These are phyloP conservation scores for Malassezia japonica DNA, from an alignment of 1,284 basidiomycete genomes.

Conservation along the genomic window DNA sequence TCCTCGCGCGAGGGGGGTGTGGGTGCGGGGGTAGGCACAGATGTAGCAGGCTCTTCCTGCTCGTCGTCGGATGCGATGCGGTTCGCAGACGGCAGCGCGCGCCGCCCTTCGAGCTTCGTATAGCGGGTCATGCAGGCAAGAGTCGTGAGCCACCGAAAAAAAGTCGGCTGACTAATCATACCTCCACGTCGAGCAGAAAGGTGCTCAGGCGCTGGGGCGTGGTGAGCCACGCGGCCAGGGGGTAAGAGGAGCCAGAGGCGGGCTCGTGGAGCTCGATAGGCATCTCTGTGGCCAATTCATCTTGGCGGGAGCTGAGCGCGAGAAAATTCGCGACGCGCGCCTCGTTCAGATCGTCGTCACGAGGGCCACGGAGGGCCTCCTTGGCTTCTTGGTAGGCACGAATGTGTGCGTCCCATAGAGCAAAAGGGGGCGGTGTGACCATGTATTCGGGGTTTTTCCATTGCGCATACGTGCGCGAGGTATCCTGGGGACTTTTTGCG, in stretches of 20 bases:
- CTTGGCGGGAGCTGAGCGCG: neutral
- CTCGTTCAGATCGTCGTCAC: neutral
- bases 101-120: constrained; percentile 16
- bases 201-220: constrained; percentile 1
- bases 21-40: too few species aligned
- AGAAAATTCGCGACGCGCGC: neutral
- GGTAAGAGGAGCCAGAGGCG: too few species aligned
- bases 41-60: too few species aligned
- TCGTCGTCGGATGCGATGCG: neutral
- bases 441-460: too few species aligned
- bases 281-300: too few species aligned
- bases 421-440: too few species aligned
- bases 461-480: too few species aligned
- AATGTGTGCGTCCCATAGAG: neutral
- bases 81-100: neutral
- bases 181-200: constrained; percentile 1
- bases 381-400: neutral
- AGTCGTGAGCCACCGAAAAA: constrained; percentile 6
- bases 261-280: too few species aligned
- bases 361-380: neutral
- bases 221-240: constrained; percentile 5
- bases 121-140: constrained; percentile 11
- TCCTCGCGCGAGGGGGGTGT: too few species aligned
- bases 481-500: too few species aligned
- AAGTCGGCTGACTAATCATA: neutral